Evolutionary conservation across 805 yeast genomes (phyloP).

Genomic region (Sungouiella blattae): DNA sequence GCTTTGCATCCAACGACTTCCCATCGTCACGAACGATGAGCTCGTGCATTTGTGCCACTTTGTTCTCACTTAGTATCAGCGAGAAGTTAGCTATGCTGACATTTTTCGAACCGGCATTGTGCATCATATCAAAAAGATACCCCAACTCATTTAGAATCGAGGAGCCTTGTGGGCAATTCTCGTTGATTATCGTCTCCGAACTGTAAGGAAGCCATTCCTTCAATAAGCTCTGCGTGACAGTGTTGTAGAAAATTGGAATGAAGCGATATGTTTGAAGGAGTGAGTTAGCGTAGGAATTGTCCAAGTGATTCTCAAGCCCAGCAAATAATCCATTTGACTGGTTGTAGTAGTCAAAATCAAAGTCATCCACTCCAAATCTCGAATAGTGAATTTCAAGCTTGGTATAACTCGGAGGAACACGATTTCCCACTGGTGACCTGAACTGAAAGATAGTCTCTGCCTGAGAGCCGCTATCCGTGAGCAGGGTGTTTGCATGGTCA

Average conservation of each 20-base stretch:
- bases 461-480: no score
- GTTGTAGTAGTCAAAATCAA: conserved; percentile 85
- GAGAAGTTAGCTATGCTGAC: conserved; percentile 81
- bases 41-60: conserved; percentile 49
- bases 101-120: conserved; percentile 65
- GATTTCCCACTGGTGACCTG: conserved; percentile 13
- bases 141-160: conserved; percentile 80
- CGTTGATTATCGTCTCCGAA: conserved; percentile 24
- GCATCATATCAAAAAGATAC: conserved; percentile 86
- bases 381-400: conserved; percentile 77
- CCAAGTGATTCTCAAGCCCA: conserved; percentile 86
- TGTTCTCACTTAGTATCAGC: conserved; percentile 29
- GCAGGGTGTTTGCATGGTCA: conserved; percentile 9
- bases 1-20: conserved; percentile 39
- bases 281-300: conserved; percentile 70
- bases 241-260: conserved; percentile 68
- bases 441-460: conserved; percentile 17
- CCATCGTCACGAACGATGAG: conserved; percentile 51
- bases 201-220: conserved; percentile 42
- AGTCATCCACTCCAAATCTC: conserved; percentile 88
- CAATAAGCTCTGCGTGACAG: conserved; percentile 54
- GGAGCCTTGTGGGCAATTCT: conserved; percentile 37
- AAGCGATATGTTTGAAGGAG: conserved; percentile 76
- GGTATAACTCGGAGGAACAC: conserved; percentile 70
- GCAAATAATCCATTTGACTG: conserved; percentile 53